Evolutionary conservation across 768 basidiomycete species (phyloP).

Genomic region (Strobilomyces dryophilus): DNA sequence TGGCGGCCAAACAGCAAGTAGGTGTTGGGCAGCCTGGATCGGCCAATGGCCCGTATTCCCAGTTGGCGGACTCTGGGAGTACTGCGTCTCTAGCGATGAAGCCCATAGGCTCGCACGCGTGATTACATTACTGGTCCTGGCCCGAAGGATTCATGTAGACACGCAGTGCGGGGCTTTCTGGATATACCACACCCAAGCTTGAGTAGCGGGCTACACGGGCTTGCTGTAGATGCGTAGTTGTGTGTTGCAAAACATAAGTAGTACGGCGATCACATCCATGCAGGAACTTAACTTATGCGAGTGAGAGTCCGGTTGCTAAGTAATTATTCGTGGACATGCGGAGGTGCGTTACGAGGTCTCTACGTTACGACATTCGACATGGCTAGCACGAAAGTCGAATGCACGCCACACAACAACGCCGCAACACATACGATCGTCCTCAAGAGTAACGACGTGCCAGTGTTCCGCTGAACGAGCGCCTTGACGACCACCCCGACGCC

Average conservation of each 20-base stretch:
- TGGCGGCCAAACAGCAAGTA: slow-evolving; percentile 18
- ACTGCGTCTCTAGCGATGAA: slow-evolving; percentile 29
- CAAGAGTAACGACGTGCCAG: slow-evolving; percentile 8
- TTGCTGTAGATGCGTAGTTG: slow-evolving; percentile 11
- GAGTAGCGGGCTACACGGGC: slow-evolving; percentile 33
- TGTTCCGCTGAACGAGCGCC: slow-evolving; percentile 15
- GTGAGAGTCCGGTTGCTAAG: too few relatives aligned
- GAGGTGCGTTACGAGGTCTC: too few relatives aligned
- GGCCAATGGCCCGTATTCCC: slow-evolving; percentile 19
- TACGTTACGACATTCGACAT: too few relatives aligned
- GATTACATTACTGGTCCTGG: slow-evolving; percentile 13
- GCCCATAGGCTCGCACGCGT: slow-evolving; percentile 15
- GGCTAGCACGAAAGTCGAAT: slow-evolving; percentile 4
- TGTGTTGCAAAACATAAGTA: background rate
- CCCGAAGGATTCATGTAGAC: background rate
- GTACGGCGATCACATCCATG: too few relatives aligned
- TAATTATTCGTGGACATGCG: too few relatives aligned
- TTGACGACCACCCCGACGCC: slow-evolving; percentile 17
- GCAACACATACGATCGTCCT: slow-evolving; percentile 1
- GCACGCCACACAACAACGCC: slow-evolving; percentile 1
- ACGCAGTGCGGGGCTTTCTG: slow-evolving; percentile 4
- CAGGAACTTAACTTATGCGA: too few relatives aligned
- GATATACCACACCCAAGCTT: slow-evolving; percentile 15
- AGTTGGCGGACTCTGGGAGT: slow-evolving; percentile 25
- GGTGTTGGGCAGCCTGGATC: background rate